These are phyloP conservation scores for Cudoniella acicularis DNA, from an alignment of 495 filamentous ascomycete genomes.

Conservation along the genomic window DNA sequence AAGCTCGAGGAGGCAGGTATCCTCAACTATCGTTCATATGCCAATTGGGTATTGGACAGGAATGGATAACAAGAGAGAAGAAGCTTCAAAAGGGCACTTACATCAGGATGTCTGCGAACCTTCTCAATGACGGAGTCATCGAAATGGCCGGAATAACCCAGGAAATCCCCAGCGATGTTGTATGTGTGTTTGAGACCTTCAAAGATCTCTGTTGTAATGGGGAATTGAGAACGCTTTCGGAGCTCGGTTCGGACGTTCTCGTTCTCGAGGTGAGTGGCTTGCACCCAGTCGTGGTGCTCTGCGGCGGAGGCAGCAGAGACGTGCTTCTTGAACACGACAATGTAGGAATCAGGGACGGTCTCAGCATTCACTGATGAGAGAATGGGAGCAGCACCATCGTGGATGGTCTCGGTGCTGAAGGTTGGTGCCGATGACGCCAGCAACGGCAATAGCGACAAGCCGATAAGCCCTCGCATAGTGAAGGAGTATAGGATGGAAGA, in stretches of 20 bases:
- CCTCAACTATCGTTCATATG: not conserved
- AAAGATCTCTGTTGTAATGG: constrained; percentile 66
- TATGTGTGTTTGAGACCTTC: constrained; percentile 91
- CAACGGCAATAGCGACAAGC: constrained; percentile 26
- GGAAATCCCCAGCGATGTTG: constrained; percentile 75
- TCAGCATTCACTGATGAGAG: constrained; percentile 73
- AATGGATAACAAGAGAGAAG: no score
- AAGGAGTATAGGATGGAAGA: constrained; percentile 6
- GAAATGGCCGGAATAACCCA: constrained; percentile 96
- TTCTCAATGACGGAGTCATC: constrained; percentile 88
- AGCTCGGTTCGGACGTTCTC: constrained; percentile 68
- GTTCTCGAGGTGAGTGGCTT: constrained; percentile 67
- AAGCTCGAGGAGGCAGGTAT: not conserved
- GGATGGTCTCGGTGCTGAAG: constrained; percentile 69
- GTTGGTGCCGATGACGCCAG: constrained; percentile 72
- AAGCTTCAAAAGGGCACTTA: constrained; percentile 56
- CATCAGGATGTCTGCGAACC: constrained; percentile 94
- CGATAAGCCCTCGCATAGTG: constrained; percentile 28
- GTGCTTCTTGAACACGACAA: constrained; percentile 98
- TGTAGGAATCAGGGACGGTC: constrained; percentile 85
- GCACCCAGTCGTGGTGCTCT: constrained; percentile 88
- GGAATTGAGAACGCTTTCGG: constrained; percentile 81
- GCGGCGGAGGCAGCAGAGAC: constrained; percentile 62
- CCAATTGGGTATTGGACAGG: no score
- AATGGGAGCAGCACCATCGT: constrained; percentile 83